Evolutionary conservation across 1,139 yeast species (phyloP).

Genomic region (Suhomyces chickasaworum): DNA sequence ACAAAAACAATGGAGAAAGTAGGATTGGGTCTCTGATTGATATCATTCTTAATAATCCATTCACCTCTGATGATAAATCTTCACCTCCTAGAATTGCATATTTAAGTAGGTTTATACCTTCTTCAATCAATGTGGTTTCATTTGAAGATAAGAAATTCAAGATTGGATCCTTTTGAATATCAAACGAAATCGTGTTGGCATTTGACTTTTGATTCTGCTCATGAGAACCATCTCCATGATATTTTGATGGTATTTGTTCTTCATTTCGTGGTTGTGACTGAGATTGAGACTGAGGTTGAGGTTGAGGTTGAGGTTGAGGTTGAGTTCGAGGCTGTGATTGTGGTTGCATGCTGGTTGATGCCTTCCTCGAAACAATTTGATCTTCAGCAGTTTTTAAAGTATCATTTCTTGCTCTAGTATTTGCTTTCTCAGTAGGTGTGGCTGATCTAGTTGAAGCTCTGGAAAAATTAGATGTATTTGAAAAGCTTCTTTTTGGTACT

Average conservation of each 20-base stretch:
- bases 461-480: constrained; percentile 6
- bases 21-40: constrained; percentile 34
- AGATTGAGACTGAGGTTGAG: no score
- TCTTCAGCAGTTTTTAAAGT: neutral
- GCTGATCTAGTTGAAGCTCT: constrained; percentile 8
- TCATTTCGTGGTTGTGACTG: neutral
- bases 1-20: constrained; percentile 33
- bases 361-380: neutral
- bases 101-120: constrained; percentile 41
- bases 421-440: constrained; percentile 12
- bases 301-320: no score
- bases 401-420: neutral
- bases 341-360: neutral
- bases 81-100: constrained; percentile 45
- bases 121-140: constrained; percentile 29
- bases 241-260: neutral
- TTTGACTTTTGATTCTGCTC: neutral
- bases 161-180: constrained; percentile 38
- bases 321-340: no score
- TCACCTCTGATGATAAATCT: constrained; percentile 31
- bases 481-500: constrained; percentile 8
- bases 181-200: constrained; percentile 17
- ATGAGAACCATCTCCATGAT: neutral
- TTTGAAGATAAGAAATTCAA: constrained; percentile 37
- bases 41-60: constrained; percentile 25